These are phyloP conservation scores for Cyberlindnera xylosilytica DNA, from an alignment of 805 yeast genomes.

Conservation along the genomic window DNA sequence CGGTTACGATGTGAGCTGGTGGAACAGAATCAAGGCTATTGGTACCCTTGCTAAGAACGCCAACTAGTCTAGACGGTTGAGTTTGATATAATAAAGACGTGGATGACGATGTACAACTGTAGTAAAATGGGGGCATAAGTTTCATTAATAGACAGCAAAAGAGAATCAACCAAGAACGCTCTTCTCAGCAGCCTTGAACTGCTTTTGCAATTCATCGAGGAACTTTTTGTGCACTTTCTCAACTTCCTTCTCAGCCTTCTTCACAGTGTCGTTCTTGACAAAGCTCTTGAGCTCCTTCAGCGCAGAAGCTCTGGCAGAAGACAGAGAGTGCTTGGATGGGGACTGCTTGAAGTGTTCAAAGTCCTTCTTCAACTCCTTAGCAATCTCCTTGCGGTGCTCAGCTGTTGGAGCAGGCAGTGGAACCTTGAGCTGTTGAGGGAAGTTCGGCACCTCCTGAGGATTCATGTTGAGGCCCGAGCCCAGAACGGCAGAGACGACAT, in stretches of 20 bases:
- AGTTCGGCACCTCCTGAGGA: slow-evolving; percentile 73
- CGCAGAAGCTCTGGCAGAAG: slow-evolving; percentile 55
- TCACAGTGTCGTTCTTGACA: slow-evolving; percentile 53
- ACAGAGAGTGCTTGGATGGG: slow-evolving; percentile 44
- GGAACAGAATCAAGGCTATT: slow-evolving; percentile 62
- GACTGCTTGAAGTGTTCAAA: slow-evolving; percentile 62
- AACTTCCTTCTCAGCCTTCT: slow-evolving; percentile 52
- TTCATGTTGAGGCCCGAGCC: slow-evolving; percentile 69
- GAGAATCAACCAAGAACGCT: slow-evolving; percentile 29
- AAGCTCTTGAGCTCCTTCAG: slow-evolving; percentile 50
- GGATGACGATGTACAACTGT: background rate
- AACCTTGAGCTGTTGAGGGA: slow-evolving; percentile 69
- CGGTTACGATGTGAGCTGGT: slow-evolving; percentile 72
- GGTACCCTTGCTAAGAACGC: slow-evolving; percentile 51
- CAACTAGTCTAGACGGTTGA: slow-evolving; percentile 6
- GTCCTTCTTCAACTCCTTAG: slow-evolving; percentile 60
- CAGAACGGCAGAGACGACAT: slow-evolving; percentile 66
- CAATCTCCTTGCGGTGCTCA: slow-evolving; percentile 54
- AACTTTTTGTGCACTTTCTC: slow-evolving; percentile 71
- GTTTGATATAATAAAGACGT: background rate
- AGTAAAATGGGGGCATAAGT: background rate
- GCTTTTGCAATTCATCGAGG: slow-evolving; percentile 52
- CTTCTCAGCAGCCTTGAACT: slow-evolving; percentile 55
- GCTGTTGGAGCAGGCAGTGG: slow-evolving; percentile 73
- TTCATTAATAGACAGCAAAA: too few species aligned